Conservation (phyloP, 2,329 filamentous ascomycete species). For the Triangularia verruculosa region DNA sequence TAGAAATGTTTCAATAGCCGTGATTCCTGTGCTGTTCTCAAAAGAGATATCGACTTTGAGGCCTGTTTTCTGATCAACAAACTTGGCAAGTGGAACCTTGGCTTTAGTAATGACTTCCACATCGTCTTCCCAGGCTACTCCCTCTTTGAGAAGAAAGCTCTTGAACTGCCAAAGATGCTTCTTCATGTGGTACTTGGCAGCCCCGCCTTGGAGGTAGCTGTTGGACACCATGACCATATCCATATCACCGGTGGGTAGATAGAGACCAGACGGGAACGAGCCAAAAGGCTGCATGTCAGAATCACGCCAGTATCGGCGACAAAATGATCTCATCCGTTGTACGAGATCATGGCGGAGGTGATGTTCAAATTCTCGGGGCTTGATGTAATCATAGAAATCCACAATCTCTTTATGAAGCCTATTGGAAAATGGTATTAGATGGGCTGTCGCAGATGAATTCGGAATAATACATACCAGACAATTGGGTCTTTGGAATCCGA, state of each 20-base stretch:
- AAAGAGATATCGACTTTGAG: constrained; percentile 92
- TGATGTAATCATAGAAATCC: constrained; percentile 84
- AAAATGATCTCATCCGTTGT: constrained; percentile 58
- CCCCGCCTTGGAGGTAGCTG: constrained; percentile 53
- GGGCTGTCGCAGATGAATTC: constrained; percentile 6
- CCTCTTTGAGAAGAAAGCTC: constrained; percentile 53
- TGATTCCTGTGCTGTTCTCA: constrained; percentile 80
- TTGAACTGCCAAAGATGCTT: constrained; percentile 61
- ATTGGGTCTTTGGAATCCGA: constrained; percentile 51
- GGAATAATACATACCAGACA: constrained; percentile 50
- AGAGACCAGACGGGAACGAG: constrained; percentile 84
- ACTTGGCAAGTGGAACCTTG: constrained; percentile 91
- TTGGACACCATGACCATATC: constrained; percentile 76
- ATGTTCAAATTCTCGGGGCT: constrained; percentile 73
- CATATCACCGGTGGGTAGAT: constrained; percentile 77
- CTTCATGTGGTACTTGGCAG: constrained; percentile 49
- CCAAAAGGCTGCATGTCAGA: constrained; percentile 75
- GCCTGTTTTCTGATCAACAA: constrained; percentile 71
- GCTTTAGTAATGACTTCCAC: constrained; percentile 70
- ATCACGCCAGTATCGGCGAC: constrained; percentile 57
- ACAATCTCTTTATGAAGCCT: constrained; percentile 87
- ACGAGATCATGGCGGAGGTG: constrained; percentile 71
- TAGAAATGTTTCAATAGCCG: constrained; percentile 76
- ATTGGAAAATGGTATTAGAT: constrained; percentile 4
- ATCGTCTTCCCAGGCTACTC: constrained; percentile 55